Conservation (phyloP, 1,284 basidiomycete genomes). For the Mycena citricolor region DNA sequence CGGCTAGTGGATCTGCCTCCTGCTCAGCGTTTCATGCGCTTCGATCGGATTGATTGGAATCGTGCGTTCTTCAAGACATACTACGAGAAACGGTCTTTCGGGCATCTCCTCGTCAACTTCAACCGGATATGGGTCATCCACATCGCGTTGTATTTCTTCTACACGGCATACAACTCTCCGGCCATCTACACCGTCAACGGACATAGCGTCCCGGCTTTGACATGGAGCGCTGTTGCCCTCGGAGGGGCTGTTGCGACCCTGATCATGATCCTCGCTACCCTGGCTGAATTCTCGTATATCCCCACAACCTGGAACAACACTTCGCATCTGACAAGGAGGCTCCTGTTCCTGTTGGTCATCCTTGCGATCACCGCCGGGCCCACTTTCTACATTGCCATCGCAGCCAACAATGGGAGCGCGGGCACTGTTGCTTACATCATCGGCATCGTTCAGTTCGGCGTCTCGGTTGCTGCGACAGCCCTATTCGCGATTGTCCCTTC, state of each 20-base stretch:
- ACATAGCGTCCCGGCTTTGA: slow-evolving; percentile 65
- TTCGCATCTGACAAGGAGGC: slow-evolving; percentile 85
- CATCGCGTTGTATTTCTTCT: slow-evolving; percentile 90
- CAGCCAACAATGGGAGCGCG: slow-evolving; percentile 56
- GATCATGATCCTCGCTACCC: slow-evolving; percentile 92
- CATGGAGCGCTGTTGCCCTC: slow-evolving; percentile 86
- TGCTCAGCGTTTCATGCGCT: slow-evolving; percentile 91
- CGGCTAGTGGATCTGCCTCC: slow-evolving; percentile 88
- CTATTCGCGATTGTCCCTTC: slow-evolving; percentile 88
- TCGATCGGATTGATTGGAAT: slow-evolving; percentile 93
- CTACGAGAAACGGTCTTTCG: slow-evolving; percentile 91
- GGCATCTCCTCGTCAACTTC: slow-evolving; percentile 95
- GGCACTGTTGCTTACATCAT: slow-evolving; percentile 81
- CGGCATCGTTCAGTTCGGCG: slow-evolving; percentile 90
- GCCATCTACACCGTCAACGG: slow-evolving; percentile 69
- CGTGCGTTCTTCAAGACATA: slow-evolving; percentile 97
- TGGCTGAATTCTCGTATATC: slow-evolving; percentile 93
- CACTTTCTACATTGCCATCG: slow-evolving; percentile 86
- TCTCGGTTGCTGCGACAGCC: slow-evolving; percentile 79
- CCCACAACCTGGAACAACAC: slow-evolving; percentile 98
- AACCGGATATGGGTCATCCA: slow-evolving; percentile 98
- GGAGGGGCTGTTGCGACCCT: slow-evolving; percentile 88
- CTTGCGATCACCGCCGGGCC: slow-evolving; percentile 86
- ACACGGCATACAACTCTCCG: slow-evolving; percentile 92
- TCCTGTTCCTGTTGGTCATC: slow-evolving; percentile 82